phyloP scores from a whole-genome alignment of 2,329 filamentous ascomycete genomes.

The Aspergillus fumigatiaffinis region DNA sequence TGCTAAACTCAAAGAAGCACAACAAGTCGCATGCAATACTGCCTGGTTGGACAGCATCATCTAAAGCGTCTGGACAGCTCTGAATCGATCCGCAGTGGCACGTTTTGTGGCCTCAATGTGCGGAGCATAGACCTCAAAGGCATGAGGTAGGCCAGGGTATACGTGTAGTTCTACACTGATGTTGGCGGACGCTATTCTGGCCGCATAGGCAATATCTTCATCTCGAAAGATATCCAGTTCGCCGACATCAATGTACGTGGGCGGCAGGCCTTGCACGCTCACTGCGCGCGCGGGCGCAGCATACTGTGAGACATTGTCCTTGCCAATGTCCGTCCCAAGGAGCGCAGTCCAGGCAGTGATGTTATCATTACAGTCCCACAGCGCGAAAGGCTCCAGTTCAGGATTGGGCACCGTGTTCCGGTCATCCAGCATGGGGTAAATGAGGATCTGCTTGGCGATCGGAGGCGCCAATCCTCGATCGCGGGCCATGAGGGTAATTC shows the following conservation, averaged over 20 bases:
- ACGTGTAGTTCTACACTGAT: conserved; percentile 45
- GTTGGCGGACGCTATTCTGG: conserved; percentile 38
- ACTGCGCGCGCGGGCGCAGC: conserved; percentile 36
- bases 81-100: conserved; percentile 13
- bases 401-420: conserved; percentile 29
- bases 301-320: conserved; percentile 31
- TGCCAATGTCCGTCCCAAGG: conserved; percentile 35
- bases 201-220: conserved; percentile 39
- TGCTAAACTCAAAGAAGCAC: neutral
- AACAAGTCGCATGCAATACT: neutral
- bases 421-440: conserved; percentile 49
- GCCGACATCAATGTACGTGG: conserved; percentile 44
- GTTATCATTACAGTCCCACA: conserved; percentile 39
- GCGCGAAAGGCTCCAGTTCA: conserved; percentile 30
- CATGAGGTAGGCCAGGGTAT: conserved; percentile 42
- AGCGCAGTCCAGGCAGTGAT: conserved; percentile 41
- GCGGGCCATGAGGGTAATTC: conserved; percentile 36
- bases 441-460: conserved; percentile 41
- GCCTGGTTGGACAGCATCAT: neutral
- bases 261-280: conserved; percentile 39
- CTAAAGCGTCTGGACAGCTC: conserved; percentile 6
- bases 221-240: conserved; percentile 44
- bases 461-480: conserved; percentile 27
- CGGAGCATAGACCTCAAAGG: conserved; percentile 31
- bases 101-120: conserved; percentile 10